Conservation (phyloP, 163 green algal species). For the Scenedesmus sp. region DNA sequence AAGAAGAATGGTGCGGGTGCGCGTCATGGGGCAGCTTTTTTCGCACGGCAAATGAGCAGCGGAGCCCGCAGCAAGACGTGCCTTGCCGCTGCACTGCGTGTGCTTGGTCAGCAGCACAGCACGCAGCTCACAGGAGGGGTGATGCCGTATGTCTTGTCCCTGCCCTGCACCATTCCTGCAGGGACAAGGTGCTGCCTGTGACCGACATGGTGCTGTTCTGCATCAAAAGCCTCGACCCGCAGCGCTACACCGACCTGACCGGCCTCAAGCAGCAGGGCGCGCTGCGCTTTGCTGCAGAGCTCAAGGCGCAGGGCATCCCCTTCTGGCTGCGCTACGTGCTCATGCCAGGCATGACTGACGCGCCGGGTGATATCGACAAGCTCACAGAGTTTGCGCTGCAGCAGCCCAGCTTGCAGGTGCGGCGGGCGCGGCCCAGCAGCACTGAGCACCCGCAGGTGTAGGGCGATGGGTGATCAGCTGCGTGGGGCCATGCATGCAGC, state of each 20-base stretch:
- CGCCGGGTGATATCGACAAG: constrained; percentile 55
- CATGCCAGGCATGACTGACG: constrained; percentile 55
- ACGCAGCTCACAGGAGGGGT: background rate
- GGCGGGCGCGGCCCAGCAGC: background rate
- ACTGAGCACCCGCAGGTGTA: background rate
- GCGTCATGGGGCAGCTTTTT: no score
- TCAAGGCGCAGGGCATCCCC: constrained; percentile 57
- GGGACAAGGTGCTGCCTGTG: constrained; percentile 72
- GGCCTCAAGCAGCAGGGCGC: constrained; percentile 59
- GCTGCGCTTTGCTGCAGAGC: constrained; percentile 67
- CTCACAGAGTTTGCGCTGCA: constrained; percentile 57
- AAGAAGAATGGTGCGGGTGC: no score
- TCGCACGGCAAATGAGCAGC: background rate
- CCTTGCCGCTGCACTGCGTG: background rate
- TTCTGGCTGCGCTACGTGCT: constrained; percentile 55
- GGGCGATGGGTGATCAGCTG: no score
- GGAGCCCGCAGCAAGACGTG: background rate
- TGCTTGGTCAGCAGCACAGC: background rate
- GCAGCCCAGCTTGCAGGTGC: constrained; percentile 3
- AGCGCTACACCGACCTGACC: constrained; percentile 26
- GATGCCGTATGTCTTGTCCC: background rate
- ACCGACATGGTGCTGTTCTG: constrained; percentile 76
- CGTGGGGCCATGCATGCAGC: constrained; percentile 43
- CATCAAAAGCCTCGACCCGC: constrained; percentile 68
- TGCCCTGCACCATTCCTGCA: background rate